Percentiles rank a stretch among this genome's conserved stretches.
These are phyloP conservation scores for Aeschynomene evenia DNA, from an alignment of 306 rosid genomes.

Conservation along the genomic window DNA sequence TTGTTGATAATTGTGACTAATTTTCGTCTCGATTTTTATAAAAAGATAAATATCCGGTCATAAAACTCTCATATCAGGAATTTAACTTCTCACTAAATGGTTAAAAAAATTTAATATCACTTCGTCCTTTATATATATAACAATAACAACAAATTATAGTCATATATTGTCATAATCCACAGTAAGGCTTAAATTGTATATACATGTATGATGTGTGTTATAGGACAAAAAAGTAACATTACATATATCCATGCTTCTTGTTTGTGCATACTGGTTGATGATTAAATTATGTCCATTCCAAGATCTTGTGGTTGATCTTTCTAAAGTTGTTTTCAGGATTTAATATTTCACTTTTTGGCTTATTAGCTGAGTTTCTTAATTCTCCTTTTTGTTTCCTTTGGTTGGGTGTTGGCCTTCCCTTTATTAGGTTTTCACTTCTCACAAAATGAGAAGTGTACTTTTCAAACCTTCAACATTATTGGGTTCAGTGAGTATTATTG, in stretches of 20 bases:
- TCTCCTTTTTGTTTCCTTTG: neutral
- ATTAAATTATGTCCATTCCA: neutral
- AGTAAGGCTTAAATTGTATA: neutral
- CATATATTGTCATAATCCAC: neutral
- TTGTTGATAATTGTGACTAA: too few species aligned
- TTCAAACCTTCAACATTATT: too few species aligned
- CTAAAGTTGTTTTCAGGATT: neutral
- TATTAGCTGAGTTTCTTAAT: conserved; percentile 3
- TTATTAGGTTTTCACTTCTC: conserved; percentile 9
- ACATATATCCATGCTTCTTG: neutral
- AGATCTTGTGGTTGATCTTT: conserved; percentile 27
- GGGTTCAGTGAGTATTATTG: too few species aligned
- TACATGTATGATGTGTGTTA: neutral
- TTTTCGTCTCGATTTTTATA: too few species aligned
- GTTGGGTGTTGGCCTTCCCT: conserved; percentile 13
- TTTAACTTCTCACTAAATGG: too few species aligned
- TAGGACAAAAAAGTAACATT: neutral
- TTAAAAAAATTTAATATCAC: too few species aligned
- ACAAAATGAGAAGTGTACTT: too few species aligned
- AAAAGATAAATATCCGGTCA: too few species aligned
- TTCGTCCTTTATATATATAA: too few species aligned
- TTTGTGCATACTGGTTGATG: neutral
- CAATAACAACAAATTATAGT: neutral
- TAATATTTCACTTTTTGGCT: conserved; percentile 22
- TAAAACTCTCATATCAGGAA: too few species aligned